phyloP scores from a whole-genome alignment of 345 rosid genomes.

The Erysimum cheiranthoides region DNA sequence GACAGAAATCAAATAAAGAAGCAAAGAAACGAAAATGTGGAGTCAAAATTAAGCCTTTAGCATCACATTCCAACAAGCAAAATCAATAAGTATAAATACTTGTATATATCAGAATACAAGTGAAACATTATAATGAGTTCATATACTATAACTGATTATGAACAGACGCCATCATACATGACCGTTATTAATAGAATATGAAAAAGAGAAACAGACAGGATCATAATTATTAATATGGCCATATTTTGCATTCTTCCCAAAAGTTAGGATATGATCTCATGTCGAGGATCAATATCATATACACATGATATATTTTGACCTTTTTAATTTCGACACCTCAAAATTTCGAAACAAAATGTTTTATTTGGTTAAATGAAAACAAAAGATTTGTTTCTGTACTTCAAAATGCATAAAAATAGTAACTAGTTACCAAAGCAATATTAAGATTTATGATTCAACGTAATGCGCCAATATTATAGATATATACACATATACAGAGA shows the following conservation, averaged over 20 bases:
- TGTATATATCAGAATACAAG: not conserved
- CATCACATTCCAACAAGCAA: conserved; percentile 6
- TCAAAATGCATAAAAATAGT: conserved; percentile 20
- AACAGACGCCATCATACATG: not conserved
- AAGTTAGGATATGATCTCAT: conserved; percentile 19
- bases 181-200: not conserved
- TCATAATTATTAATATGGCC: too few species aligned
- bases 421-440: not conserved
- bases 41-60: conserved; percentile 17
- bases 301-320: not conserved
- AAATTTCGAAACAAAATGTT: not conserved
- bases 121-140: not conserved
- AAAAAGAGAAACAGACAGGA: conserved; percentile 14
- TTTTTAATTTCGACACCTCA: not conserved
- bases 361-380: not conserved
- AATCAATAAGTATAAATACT: not conserved
- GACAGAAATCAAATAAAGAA: not conserved
- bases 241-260: conserved; percentile 35
- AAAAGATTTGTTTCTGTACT: not conserved
- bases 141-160: not conserved
- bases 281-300: conserved; percentile 2
- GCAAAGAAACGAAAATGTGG: not conserved
- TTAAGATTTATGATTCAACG: conserved; percentile 17
- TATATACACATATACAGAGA: not conserved
- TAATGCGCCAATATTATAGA: not conserved